Evolutionary conservation across 1,284 basidiomycete genomes (phyloP).

Genomic region (Heimioporus punctisporus): DNA sequence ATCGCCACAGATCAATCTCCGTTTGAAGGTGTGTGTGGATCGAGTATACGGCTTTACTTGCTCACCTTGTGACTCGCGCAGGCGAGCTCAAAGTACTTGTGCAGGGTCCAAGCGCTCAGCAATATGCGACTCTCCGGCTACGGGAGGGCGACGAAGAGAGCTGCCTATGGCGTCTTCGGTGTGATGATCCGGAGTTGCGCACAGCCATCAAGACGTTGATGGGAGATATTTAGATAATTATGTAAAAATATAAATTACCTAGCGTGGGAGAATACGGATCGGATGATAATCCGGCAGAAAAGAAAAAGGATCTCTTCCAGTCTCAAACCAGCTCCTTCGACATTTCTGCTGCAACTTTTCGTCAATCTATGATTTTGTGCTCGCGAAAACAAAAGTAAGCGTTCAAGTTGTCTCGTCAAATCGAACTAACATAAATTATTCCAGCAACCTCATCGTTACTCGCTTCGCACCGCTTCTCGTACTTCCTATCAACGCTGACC

Average conservation of each 20-base stretch:
- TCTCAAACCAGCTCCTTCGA: slow-evolving; percentile 22
- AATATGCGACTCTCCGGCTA: slow-evolving; percentile 51
- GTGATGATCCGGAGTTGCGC: slow-evolving; percentile 44
- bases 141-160: slow-evolving; percentile 68
- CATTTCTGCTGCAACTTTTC: slow-evolving; percentile 13
- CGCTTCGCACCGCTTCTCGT: slow-evolving; percentile 63
- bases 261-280: background rate
- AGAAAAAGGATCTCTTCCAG: slow-evolving; percentile 16
- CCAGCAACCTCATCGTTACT: slow-evolving; percentile 53
- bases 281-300: background rate
- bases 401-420: background rate
- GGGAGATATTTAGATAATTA: slow-evolving; percentile 22
- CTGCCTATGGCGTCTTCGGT: slow-evolving; percentile 72
- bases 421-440: slow-evolving; percentile 1
- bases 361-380: slow-evolving; percentile 53
- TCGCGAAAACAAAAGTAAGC: slow-evolving; percentile 28
- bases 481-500: slow-evolving; percentile 68
- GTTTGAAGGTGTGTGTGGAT: slow-evolving; percentile 50
- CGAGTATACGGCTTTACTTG: background rate
- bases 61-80: slow-evolving; percentile 29
- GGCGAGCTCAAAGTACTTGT: slow-evolving; percentile 68
- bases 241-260: too few relatives aligned
- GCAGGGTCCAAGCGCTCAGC: slow-evolving; percentile 19
- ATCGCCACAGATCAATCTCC: slow-evolving; percentile 55
- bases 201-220: slow-evolving; percentile 41